phyloP scores from a whole-genome alignment of 2,329 filamentous ascomycete genomes.

The Alternaria brassicae region DNA sequence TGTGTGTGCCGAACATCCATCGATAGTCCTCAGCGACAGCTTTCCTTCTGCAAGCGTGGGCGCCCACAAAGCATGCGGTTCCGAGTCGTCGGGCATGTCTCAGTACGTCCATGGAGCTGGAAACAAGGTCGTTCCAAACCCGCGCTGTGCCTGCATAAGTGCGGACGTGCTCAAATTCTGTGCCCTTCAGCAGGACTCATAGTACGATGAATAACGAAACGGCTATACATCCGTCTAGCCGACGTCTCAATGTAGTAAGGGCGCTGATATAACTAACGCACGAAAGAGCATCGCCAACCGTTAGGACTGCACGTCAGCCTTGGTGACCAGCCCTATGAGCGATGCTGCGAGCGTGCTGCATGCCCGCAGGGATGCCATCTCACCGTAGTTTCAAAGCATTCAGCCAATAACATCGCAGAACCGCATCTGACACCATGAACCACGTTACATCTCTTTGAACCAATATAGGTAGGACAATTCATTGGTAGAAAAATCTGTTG shows the following conservation, averaged over 20 bases:
- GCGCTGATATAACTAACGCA: not conserved
- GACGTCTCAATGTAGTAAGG: not conserved
- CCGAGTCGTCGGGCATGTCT: constrained; percentile 22
- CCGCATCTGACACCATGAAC: not conserved
- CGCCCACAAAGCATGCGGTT: not conserved
- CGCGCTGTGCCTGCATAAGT: constrained; percentile 16
- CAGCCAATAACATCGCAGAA: not conserved
- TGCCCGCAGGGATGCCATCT: constrained; percentile 28
- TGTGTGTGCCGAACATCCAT: not conserved
- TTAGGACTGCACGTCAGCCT: constrained; percentile 20
- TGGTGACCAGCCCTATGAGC: constrained; percentile 36
- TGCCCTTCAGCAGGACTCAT: constrained; percentile 12
- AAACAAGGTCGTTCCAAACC: constrained; percentile 2
- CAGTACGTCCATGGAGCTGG: constrained; percentile 20
- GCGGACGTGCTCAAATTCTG: not conserved
- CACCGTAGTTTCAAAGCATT: constrained; percentile 27
- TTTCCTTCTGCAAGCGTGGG: not conserved
- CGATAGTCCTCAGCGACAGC: not conserved
- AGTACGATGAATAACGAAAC: constrained; percentile 24
- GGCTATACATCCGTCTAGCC: constrained; percentile 14
- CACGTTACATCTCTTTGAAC: not conserved
- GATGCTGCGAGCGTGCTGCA: constrained; percentile 13
- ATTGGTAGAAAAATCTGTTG: not conserved
- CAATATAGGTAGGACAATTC: not conserved
- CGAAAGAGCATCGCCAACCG: not conserved